These are phyloP conservation scores for Nothomitra cinnamomea DNA, from an alignment of 2,329 filamentous ascomycete genomes.

Conservation along the genomic window DNA sequence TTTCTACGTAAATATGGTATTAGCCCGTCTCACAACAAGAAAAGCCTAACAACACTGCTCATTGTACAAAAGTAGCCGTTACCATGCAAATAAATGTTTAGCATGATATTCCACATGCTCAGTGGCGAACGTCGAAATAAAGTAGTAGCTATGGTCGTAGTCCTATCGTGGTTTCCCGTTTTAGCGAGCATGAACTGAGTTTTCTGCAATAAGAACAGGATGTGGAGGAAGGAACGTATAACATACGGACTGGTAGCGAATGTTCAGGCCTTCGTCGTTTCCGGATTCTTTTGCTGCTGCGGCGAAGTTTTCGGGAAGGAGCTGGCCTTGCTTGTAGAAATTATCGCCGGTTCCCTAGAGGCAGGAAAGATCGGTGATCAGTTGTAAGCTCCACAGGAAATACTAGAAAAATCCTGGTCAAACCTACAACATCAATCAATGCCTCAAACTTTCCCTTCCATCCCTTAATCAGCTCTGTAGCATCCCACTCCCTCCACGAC, in stretches of 20 bases:
- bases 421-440: slow-evolving; percentile 69
- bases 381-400: background rate
- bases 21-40: background rate
- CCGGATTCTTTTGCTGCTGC: slow-evolving; percentile 62
- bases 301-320: slow-evolving; percentile 85
- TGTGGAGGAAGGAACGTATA: slow-evolving; percentile 7
- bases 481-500: slow-evolving; percentile 79
- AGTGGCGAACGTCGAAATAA: slow-evolving; percentile 77
- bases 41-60: background rate
- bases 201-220: background rate
- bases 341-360: slow-evolving; percentile 72
- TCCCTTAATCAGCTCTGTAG: slow-evolving; percentile 68
- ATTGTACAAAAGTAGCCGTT: background rate
- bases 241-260: slow-evolving; percentile 67
- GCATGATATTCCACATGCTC: slow-evolving; percentile 88
- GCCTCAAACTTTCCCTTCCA: slow-evolving; percentile 60
- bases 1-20: no score
- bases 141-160: slow-evolving; percentile 97
- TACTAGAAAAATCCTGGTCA: background rate
- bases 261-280: slow-evolving; percentile 47
- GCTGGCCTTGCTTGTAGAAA: slow-evolving; percentile 88
- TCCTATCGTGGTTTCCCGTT: slow-evolving; percentile 29
- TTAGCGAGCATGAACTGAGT: background rate
- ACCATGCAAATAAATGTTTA: slow-evolving; percentile 48
- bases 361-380: background rate